Evolutionary conservation across 1,284 basidiomycete species (phyloP), one percentile per base, ranked within the genome.

Genomic region (Pseudozyma sp.): DNA sequence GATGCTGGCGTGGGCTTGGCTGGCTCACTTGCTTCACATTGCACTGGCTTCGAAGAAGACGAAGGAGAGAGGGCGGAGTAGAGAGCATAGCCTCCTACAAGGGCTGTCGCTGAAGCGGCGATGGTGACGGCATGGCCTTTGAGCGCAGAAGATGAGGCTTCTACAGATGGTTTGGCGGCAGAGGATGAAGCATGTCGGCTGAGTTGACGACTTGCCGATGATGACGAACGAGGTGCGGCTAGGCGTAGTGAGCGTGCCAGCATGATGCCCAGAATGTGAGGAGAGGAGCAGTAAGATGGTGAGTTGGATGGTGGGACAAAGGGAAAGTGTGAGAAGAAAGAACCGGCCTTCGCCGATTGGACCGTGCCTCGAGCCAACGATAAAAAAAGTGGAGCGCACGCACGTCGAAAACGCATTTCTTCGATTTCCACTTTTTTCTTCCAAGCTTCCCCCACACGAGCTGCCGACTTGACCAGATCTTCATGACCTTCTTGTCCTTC

Each of bases 1-100:
- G 74, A 76, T 12, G 64, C 66, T 0, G 56, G 61, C 0, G 74
- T 76, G 1, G 74, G 74, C 48, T 59, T 56, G 34, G 70, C 67
- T 18, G 67, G 55, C 18, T 67, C 53, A 35, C 60, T 50, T 19
- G 65, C 60, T 47, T 74, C 62, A 18, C 71, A 74, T 52, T 69
- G 48, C 1, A 75, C 10, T 2, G 62, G 60, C 25, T 31, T 31
- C 1, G 63, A 55, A 1, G 55, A 53, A 9, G 54, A 5, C 14
- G 14, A 40, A n/a, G 65, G 51, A 12, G 48, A 39, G 7, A 59
- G 44, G 2, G 52, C 16, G 11, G 59, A 40, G 50, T 66, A 62
- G 2, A 74, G 52, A 7, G 65, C 70, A 21, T 55, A 12, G 16
- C 55, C 56, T 14, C 59, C 62, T 13, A 65, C 34, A 7, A 74